Evolutionary conservation across 2,329 filamentous ascomycete genomes (phyloP).

Genomic region (Microdochium bolleyi): DNA sequence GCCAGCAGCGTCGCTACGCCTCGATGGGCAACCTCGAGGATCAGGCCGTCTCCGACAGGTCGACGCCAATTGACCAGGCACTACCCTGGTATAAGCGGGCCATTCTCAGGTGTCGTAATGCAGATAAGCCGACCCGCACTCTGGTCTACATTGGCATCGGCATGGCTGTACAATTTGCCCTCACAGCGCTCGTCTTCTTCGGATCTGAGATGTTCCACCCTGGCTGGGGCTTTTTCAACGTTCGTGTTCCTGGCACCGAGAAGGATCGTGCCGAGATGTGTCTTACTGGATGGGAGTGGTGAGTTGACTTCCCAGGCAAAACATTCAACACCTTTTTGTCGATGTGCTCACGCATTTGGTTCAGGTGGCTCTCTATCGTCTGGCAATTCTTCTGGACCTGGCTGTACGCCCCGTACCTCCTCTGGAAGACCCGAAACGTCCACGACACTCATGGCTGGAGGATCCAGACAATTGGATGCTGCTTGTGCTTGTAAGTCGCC

Average conservation of each 20-base stretch:
- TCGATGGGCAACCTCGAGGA: constrained; percentile 12
- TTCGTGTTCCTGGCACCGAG: constrained; percentile 51
- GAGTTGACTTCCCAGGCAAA: constrained; percentile 2
- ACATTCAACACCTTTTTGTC: not conserved
- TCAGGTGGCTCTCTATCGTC: constrained; percentile 51
- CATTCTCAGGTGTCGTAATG: constrained; percentile 24
- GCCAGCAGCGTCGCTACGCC: constrained; percentile 38
- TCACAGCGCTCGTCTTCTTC: constrained; percentile 53
- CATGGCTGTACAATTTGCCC: constrained; percentile 49
- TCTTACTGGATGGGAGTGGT: constrained; percentile 57
- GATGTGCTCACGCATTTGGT: not conserved
- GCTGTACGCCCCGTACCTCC: constrained; percentile 51
- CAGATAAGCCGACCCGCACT: constrained; percentile 40
- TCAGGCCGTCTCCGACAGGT: constrained; percentile 6
- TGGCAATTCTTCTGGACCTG: constrained; percentile 60
- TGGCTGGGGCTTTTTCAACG: constrained; percentile 51
- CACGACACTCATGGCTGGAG: constrained; percentile 61
- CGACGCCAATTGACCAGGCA: constrained; percentile 15
- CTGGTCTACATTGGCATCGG: constrained; percentile 42
- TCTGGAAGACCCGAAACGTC: constrained; percentile 54
- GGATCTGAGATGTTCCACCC: constrained; percentile 58
- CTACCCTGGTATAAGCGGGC: constrained; percentile 5
- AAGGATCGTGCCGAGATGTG: constrained; percentile 33
- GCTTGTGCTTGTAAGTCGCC: constrained; percentile 31
- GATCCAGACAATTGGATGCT: constrained; percentile 49